phyloP scores from a whole-genome alignment of 345 rosid species.

The Linum lewisii region DNA sequence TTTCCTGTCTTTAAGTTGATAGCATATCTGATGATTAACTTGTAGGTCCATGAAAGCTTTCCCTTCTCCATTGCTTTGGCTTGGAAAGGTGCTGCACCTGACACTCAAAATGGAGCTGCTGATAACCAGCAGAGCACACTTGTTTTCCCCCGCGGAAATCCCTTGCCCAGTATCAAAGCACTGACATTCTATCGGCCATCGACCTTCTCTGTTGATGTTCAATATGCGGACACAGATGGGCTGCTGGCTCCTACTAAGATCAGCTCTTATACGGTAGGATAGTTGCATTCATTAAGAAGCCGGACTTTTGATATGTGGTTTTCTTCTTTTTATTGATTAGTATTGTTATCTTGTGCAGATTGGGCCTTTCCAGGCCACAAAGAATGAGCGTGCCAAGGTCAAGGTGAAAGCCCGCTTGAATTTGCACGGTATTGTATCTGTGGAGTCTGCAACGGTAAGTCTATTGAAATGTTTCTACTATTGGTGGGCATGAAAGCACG shows the following conservation, averaged over 20 bases:
- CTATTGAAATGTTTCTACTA: background rate
- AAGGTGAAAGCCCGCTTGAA: conserved; percentile 82
- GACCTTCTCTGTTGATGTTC: conserved; percentile 72
- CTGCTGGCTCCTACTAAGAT: conserved; percentile 66
- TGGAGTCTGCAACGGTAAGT: conserved; percentile 84
- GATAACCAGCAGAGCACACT: conserved; percentile 70
- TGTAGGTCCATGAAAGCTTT: conserved; percentile 78
- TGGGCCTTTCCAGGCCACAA: conserved; percentile 79
- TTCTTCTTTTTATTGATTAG: background rate
- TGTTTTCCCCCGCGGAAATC: conserved; percentile 83
- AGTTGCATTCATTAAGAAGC: background rate
- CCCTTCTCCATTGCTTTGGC: conserved; percentile 68
- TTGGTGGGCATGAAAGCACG: no score
- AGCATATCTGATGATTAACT: background rate
- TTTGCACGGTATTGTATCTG: conserved; percentile 73
- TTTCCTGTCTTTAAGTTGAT: background rate
- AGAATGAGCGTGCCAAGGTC: conserved; percentile 67
- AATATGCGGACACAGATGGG: conserved; percentile 51
- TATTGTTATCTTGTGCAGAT: conserved; percentile 31
- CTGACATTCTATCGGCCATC: conserved; percentile 70
- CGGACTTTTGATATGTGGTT: background rate
- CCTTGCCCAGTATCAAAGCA: conserved; percentile 79
- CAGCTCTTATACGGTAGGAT: conserved; percentile 64
- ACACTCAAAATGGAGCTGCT: conserved; percentile 43
- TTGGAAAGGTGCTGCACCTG: conserved; percentile 74